Base-by-base conservation (phyloP, 2,329 filamentous ascomycete genomes). In the Cytospora piceae region DNA sequence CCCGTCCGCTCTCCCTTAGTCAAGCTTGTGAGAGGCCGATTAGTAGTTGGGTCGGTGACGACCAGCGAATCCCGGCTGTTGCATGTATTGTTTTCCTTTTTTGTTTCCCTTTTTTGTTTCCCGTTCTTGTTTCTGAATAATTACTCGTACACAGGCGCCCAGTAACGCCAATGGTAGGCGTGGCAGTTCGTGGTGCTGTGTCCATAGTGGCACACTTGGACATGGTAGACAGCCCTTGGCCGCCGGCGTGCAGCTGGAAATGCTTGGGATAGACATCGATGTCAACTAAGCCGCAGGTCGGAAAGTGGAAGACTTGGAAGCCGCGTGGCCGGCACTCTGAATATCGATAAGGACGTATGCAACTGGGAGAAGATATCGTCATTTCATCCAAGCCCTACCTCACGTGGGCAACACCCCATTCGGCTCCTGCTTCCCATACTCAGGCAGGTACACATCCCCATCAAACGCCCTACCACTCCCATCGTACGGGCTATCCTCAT, bases 381-480 rank as follows among this genome's bases (percentile, higher is more conserved):
- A 4, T 24, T 49, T 14, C 46, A 14, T 22, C 8, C n/a, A 24
- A 24, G 7, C 15, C n/a, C 27, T 37, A 17, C 17, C 42, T 52
- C 22, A 63, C 17, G 58, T 61, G 22, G 57, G 39, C 39, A 32
- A 27, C 20, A 60, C 57, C 51, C 49, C 20, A 68, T 72, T 72
- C 6, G 71, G 68, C 27, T 63, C 70, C 31, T 78, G 77, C 1
- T 69, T 66, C 34, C 74, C 75, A 71, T 82, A 82, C 22, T 78
- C 69, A 3, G 81, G 81, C 42, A 73, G 63, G 55, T 75, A 74
- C 37, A 69, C 71, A 57, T 75, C 77, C 0, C 78, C 81, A 69
- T 83, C 81, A 57, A 74, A 79, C 1, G 81, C 73, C 12, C 71
- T 75, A 0, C 81, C 80, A 51, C 74, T 80, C 0, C 80, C 81